Evolutionary conservation across 768 basidiomycete genomes (phyloP), one percentile per base, ranked within the genome.

Genomic region (Nidularia sp.): DNA sequence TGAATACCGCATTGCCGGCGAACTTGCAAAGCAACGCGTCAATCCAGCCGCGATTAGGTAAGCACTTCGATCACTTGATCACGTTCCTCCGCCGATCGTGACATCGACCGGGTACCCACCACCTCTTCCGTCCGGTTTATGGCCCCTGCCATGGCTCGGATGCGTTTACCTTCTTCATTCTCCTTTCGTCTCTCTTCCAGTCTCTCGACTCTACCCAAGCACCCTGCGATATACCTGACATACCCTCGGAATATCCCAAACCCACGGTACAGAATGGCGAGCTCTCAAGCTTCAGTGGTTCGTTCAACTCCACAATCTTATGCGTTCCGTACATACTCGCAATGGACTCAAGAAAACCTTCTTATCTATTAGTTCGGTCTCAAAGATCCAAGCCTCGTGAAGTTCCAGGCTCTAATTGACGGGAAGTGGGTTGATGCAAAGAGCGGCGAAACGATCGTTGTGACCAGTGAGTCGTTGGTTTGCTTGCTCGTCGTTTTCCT

Each of bases 361-460:
- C 45, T 31, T 39, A 32, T 45, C 36, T 22, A 53, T 13, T 52
- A 88, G 86, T 85, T 86, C 67, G 85, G 83, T 34, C 75, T 98
- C 54, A 88, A 86, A 62, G 94, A 98, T 61, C 64, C 85, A 0
- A 77, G 79, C 4, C 68, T 98, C 52, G 73, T 95, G 62, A 86
- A 84, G 59, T 80, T 81, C 29, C 83, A 92, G 69, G 90, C 79
- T 0, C 79, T 86, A 53, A 89, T 98, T 64, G 81, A 85, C 61
- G 95, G 94, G 0, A 81, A 93, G 67, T 93, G 92, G 89, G 73
- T 91, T 2, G 84, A 89, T 56, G 85, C 90, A n/a, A 79, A 80
- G 56, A 83, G 80, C 44, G 86, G 88, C 5, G 82, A 78, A 50
- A 87, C 71, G 22, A 85, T 97, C 56, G 63, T 71, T 31, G 93